Evolutionary conservation across 78 protist species (phyloP), one percentile per base, ranked within the genome.

Genomic region (Creolimax fragrantissima): DNA sequence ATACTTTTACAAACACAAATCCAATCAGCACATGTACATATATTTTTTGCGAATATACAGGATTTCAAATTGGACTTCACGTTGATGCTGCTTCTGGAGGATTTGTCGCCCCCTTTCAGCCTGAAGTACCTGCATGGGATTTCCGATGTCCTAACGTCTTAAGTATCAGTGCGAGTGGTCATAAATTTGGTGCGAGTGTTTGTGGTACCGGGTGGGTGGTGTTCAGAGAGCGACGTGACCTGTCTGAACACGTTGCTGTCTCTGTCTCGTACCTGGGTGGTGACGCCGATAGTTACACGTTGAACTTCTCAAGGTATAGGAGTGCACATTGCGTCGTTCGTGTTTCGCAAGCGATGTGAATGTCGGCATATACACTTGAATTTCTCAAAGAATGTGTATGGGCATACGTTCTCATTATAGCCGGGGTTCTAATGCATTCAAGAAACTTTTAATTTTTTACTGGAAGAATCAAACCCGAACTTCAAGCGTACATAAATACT

Each of bases 71-170:
- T 85, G 92, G 94, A 32, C 89, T 94, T 17, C 95, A 94, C 92
- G 95, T 94, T 37, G 95, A 94, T 85, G 95, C 94, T 3, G 95
- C 95, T 3, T 84, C 91, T 66, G 95, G 95, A 41, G 95, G 95
- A 2, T 94, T 94, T 92, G 44, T 94, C 45, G 94, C 92, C 36
- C 95, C 95, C 41, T 94, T 94, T 84, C 47, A 89, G 5, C 93
- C 85, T 47, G 92, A 32, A 39, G 83, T 74, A 3, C 24, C 81
- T 2, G 42, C 45, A 3, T 94, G 92, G 94, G 95, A 94, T 43
- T 94, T 94, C 43, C 88, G 95, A 35, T 47, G 91, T 45, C 93
- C 92, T 6, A 43, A 43, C 43, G 94, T 91, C 4, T 41, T 83
- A 36, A 92, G 94, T 35, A 94, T 94, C 90, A 89, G 44, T 41